Conservation (phyloP, 2,329 filamentous ascomycete species). For the Nectriaceae sp. region DNA sequence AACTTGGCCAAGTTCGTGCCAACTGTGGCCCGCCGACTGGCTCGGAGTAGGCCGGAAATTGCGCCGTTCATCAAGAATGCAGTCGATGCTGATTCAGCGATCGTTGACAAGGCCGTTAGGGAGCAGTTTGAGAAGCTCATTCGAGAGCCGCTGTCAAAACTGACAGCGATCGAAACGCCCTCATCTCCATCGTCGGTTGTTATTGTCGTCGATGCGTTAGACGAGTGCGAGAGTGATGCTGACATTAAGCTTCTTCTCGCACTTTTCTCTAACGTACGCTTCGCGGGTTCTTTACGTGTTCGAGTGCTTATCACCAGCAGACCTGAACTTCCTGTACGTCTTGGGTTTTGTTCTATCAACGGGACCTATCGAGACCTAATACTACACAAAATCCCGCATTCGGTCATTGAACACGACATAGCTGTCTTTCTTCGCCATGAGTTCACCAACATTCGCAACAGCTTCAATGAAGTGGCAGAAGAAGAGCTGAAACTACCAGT, state of each 20-base stretch:
- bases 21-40: slow-evolving; percentile 40
- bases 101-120: slow-evolving; percentile 27
- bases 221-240: slow-evolving; percentile 27
- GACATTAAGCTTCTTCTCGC: slow-evolving; percentile 35
- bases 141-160: slow-evolving; percentile 14
- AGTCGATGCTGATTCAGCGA: slow-evolving; percentile 32
- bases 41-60: slow-evolving; percentile 27
- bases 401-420: slow-evolving; percentile 39
- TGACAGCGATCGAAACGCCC: neutral
- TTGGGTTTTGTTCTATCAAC: slow-evolving; percentile 33
- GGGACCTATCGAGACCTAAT: slow-evolving; percentile 25
- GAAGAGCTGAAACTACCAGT: slow-evolving; percentile 11
- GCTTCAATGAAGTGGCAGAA: slow-evolving; percentile 17
- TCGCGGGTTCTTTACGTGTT: slow-evolving; percentile 22
- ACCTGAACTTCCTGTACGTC: slow-evolving; percentile 38
- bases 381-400: slow-evolving; percentile 37
- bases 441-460: slow-evolving; percentile 29
- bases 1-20: slow-evolving; percentile 38
- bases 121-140: slow-evolving; percentile 44
- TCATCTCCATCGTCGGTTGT: too few relatives aligned
- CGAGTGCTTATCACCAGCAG: slow-evolving; percentile 43
- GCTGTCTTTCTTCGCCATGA: slow-evolving; percentile 30
- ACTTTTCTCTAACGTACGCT: slow-evolving; percentile 14
- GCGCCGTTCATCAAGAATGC: slow-evolving; percentile 23
- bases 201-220: slow-evolving; percentile 38